phyloP scores from a whole-genome alignment of 306 rosid genomes.

The Cucurbita maxima region DNA sequence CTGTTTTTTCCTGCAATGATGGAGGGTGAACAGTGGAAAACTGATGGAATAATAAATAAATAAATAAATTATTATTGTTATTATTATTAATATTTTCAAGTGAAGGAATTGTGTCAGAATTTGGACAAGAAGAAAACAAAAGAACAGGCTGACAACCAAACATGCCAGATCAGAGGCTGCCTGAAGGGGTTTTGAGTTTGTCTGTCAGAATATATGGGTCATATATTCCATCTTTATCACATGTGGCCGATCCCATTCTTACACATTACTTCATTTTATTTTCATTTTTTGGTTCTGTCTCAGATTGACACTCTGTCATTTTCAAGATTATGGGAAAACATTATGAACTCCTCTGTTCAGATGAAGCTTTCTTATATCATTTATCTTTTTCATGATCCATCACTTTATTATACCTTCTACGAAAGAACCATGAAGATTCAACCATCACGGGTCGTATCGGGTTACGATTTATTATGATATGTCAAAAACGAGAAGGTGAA shows the following conservation, averaged over 20 bases:
- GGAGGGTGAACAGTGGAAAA: background rate
- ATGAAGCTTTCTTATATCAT: background rate
- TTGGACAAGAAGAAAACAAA: constrained; percentile 9
- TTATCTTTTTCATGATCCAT: background rate
- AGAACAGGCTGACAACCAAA: constrained; percentile 8
- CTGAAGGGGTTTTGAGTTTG: background rate
- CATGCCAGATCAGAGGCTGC: constrained; percentile 2
- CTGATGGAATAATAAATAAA: too few relatives aligned
- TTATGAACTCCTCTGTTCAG: background rate
- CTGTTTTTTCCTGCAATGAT: background rate
- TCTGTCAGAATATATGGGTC: constrained; percentile 10
- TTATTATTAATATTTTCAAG: background rate
- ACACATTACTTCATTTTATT: background rate
- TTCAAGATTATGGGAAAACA: background rate
- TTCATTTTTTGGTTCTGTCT: background rate
- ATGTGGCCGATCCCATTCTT: constrained; percentile 3
- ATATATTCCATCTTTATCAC: constrained; percentile 8
- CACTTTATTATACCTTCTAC: background rate
- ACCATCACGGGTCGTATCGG: background rate
- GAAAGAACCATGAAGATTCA: background rate
- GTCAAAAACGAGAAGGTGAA: background rate
- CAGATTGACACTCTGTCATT: constrained; percentile 5
- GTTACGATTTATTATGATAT: background rate
- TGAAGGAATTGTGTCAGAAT: background rate
- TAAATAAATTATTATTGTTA: too few relatives aligned